Base-by-base conservation (phyloP, 169 alveolate species). In the Ichthyophthirius multifiliis region DNA sequence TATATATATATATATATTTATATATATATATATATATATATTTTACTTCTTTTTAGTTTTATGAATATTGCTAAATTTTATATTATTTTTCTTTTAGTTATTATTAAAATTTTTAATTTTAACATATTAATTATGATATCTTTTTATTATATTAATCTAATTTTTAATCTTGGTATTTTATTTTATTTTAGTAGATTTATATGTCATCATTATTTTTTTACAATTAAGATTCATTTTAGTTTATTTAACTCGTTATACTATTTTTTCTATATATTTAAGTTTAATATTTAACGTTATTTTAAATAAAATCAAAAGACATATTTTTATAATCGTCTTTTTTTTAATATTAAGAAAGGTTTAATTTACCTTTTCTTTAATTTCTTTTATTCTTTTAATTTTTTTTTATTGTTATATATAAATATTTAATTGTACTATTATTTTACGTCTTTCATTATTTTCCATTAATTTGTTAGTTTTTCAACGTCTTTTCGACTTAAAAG, bases 381-480 rank as follows among this genome's bases (percentile, higher is more conserved):
- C 31, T 55, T 27, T 55, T 55, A 55, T 39, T 55, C 71, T 55
- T 27, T 20, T 55, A 10, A 2, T 20, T n/a, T 55, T 27, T 2
- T 27, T 27, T 10, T 0, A 0, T 6, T 12, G n/a, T 2, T 4
- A 6, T 55, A 1, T 55, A 1, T 27, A 0, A 2, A 1, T 2
- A 55, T 13, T 41, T 41, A 9, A 27, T 27, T 7, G 31, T 55
- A 27, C 23, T 18, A 15, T 55, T 10, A 20, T 27, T 55, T 55
- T 55, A 55, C 71, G 31, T 55, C 71, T 27, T 55, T 55, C 71
- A 55, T 55, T 18, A 39, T 20, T 55, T 55, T 55, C 71, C 71
- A 55, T 10, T 27, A 55, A 55, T 55, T 55, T 55, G 71, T 55
- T 3, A 55, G 16, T 7, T 39, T 55, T 27, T 55, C 71, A 3